phyloP scores from a whole-genome alignment of 2,329 filamentous ascomycete species.

The Microthyrium microscopicum region DNA sequence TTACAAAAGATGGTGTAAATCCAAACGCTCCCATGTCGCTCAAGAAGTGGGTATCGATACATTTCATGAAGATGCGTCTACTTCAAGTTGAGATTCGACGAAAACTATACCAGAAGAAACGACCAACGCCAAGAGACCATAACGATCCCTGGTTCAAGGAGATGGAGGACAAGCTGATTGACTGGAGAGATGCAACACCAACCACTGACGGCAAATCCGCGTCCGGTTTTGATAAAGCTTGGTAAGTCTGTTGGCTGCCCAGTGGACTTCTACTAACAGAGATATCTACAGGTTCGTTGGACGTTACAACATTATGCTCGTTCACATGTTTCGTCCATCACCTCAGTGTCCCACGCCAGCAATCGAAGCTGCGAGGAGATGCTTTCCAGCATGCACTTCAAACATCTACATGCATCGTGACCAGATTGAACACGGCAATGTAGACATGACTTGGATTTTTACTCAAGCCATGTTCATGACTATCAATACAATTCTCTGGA shows the following conservation, averaged over 20 bases:
- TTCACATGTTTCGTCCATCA: conserved; percentile 77
- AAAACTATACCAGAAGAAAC: conserved; percentile 71
- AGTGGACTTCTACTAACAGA: conserved; percentile 10
- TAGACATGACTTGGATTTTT: conserved; percentile 91
- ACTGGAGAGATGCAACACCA: conserved; percentile 66
- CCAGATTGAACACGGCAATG: conserved; percentile 57
- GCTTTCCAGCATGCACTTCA: conserved; percentile 66
- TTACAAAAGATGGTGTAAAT: conserved; percentile 59
- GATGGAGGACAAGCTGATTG: conserved; percentile 62
- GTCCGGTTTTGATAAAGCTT: conserved; percentile 59
- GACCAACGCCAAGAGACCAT: conserved; percentile 58
- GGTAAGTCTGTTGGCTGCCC: conserved; percentile 38
- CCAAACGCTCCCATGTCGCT: conserved; percentile 53
- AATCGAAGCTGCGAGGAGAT: conserved; percentile 57
- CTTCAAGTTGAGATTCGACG: conserved; percentile 77
- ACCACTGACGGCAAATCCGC: conserved; percentile 51
- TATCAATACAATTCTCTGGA: conserved; percentile 83
- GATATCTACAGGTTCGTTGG: conserved; percentile 36
- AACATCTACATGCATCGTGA: conserved; percentile 69
- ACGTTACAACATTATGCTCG: conserved; percentile 72
- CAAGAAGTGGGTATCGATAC: conserved; percentile 77
- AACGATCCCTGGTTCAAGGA: conserved; percentile 71
- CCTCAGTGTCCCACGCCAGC: conserved; percentile 84
- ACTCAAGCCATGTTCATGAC: conserved; percentile 80
- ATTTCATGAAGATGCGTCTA: conserved; percentile 83